Conservation (phyloP, 2,329 filamentous ascomycete species). For the Setomelanomma holmii region DNA sequence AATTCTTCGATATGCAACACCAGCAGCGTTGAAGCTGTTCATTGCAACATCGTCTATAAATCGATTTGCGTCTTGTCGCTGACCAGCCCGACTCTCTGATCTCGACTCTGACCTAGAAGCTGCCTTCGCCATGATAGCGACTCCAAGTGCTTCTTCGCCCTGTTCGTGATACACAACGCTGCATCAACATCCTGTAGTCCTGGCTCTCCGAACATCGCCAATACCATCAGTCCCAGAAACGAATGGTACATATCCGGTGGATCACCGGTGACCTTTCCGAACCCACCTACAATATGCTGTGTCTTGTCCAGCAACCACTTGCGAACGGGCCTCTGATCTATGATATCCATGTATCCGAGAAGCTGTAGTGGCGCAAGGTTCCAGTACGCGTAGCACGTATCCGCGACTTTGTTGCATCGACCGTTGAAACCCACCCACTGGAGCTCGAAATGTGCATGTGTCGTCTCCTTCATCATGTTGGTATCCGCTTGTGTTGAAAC, state of each 20-base stretch:
- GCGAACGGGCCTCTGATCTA: slow-evolving; percentile 68
- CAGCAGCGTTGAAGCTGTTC: background rate
- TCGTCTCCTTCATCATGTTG: slow-evolving; percentile 54
- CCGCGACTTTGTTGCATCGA: slow-evolving; percentile 85
- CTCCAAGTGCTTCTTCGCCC: slow-evolving; percentile 52
- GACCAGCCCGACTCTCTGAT: background rate
- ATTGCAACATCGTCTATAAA: background rate
- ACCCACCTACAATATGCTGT: slow-evolving; percentile 75
- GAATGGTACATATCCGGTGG: slow-evolving; percentile 80
- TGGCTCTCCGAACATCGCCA: slow-evolving; percentile 75
- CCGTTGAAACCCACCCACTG: slow-evolving; percentile 83
- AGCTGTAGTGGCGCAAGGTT: slow-evolving; percentile 67
- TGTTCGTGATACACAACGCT: slow-evolving; percentile 74
- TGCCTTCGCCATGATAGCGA: slow-evolving; percentile 46
- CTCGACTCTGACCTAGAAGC: slow-evolving; percentile 20
- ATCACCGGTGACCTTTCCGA: slow-evolving; percentile 56
- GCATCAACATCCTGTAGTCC: slow-evolving; percentile 76
- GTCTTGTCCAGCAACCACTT: slow-evolving; percentile 84
- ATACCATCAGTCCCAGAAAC: slow-evolving; percentile 82
- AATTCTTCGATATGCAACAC: background rate
- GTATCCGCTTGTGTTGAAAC: slow-evolving; percentile 34
- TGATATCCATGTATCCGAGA: slow-evolving; percentile 57
- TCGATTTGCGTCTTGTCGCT: slow-evolving; percentile 9
- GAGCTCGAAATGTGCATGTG: slow-evolving; percentile 66
- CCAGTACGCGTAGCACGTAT: slow-evolving; percentile 98